A percentile compares a stretch with the other conserved stretches of the same genome.
These are phyloP conservation scores for Lonicera japonica DNA, from an alignment of 129 eudicot genomes.

Conservation along the genomic window DNA sequence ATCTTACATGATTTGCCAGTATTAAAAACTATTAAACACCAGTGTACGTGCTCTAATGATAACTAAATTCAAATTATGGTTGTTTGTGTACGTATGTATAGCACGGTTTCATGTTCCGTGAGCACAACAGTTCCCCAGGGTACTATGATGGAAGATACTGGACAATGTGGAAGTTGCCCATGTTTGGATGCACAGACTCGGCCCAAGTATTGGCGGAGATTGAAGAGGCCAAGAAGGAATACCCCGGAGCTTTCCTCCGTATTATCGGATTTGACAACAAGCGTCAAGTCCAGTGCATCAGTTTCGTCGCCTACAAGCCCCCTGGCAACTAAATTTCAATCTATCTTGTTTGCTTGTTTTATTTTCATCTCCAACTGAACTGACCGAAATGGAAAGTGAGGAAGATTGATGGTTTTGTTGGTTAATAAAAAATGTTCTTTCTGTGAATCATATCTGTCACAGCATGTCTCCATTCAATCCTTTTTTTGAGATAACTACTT, in stretches of 20 bases:
- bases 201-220: constrained; percentile 54
- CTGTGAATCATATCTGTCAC: too few relatives aligned
- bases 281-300: constrained; percentile 62
- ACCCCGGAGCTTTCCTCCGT: constrained; percentile 51
- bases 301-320: constrained; percentile 68
- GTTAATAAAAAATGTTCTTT: too few relatives aligned
- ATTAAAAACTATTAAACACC: too few relatives aligned
- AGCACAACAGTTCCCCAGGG: constrained; percentile 53
- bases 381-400: neutral
- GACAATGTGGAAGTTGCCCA: constrained; percentile 85
- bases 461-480: too few relatives aligned
- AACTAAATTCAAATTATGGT: too few relatives aligned
- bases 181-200: constrained; percentile 71
- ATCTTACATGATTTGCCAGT: too few relatives aligned
- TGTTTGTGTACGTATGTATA: neutral
- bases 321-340: constrained; percentile 26
- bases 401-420: neutral
- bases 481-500: too few relatives aligned
- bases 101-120: constrained; percentile 62
- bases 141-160: constrained; percentile 87
- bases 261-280: constrained; percentile 71
- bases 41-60: too few relatives aligned
- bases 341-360: neutral
- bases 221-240: constrained; percentile 41
- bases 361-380: neutral